Evolutionary conservation across 495 filamentous ascomycete species (phyloP).

Genomic region (Neurospora sp.): DNA sequence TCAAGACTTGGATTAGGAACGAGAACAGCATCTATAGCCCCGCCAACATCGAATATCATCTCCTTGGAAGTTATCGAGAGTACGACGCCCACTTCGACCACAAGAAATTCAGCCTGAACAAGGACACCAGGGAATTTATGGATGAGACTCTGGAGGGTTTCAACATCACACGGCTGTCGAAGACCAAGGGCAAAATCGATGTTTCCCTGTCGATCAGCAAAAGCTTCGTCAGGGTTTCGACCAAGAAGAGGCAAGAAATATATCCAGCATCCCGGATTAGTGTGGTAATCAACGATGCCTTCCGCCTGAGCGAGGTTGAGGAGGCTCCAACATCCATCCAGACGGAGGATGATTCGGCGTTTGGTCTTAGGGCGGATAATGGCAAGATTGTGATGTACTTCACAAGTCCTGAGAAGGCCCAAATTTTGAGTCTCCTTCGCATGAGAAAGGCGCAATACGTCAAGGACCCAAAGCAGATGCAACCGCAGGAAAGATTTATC

Average conservation of each 20-base stretch:
- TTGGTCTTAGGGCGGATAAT: conserved; percentile 54
- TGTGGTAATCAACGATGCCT: conserved; percentile 57
- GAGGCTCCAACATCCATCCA: conserved; percentile 51
- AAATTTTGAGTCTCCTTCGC: conserved; percentile 50
- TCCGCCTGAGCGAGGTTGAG: conserved; percentile 52
- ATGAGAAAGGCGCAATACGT: conserved; percentile 48
- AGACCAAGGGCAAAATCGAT: conserved; percentile 55
- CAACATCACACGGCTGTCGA: conserved; percentile 52
- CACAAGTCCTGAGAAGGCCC: conserved; percentile 47
- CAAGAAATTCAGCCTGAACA: conserved; percentile 51
- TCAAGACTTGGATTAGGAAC: conserved; percentile 44
- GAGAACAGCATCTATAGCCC: conserved; percentile 47
- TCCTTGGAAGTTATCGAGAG: conserved; percentile 49
- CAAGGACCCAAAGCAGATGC: conserved; percentile 46
- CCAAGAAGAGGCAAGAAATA: conserved; percentile 54
- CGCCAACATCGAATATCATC: conserved; percentile 49
- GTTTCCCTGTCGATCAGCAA: conserved; percentile 54
- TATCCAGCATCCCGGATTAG: conserved; percentile 45
- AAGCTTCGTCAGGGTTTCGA: conserved; percentile 59
- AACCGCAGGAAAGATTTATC: conserved; percentile 49
- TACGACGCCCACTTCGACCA: conserved; percentile 55
- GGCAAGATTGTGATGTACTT: conserved; percentile 61
- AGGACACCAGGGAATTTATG: conserved; percentile 55
- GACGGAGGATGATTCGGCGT: conserved; percentile 56
- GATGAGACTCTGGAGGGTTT: conserved; percentile 54